Evolutionary conservation across 495 filamentous ascomycete species (phyloP), one percentile per base, ranked within the genome.

Genomic region (Penicillium argentinense): DNA sequence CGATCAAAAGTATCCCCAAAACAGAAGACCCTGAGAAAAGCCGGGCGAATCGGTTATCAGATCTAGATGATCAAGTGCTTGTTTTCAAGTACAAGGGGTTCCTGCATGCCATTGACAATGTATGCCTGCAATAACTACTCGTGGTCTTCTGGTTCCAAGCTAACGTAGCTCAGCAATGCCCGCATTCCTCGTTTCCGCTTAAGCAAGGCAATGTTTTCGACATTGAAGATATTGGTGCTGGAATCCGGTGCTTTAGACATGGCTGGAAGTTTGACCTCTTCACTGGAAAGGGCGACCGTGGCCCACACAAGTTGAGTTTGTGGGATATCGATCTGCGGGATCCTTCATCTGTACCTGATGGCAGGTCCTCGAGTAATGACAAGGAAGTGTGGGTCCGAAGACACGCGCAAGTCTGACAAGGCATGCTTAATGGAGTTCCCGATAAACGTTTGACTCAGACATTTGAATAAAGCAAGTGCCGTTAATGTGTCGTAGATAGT

Each of bases 211-310:
- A 41, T 9, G 67, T 74, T 12, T 77, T 77, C 45, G 75, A 78
- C 39, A 78, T 78, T 34, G 75, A 78, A 47, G 75, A 78, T 43
- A 72, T 78, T 32, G 75, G 75, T n/a, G 60, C 70, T 4, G 75
- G 75, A 0, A 61, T 78, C 14, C 70, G 64, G 13, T 78, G 75
- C 26, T 71, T 73, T 8, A 73, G 76, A 53, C 75, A 78, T 54
- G 64, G 65, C n/a, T 78, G 75, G 75, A 72, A 68, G 2, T 78
- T 78, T 57, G 75, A 78, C 48, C 52, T 78, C 21, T 73, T 72
- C 37, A 66, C 71, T 0, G 75, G 75, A 13, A 51, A 53, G 45
- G 59, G 65, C 9, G 75, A 78, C 39, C 58, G 69, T 4, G 70
- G 63, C 6, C 71, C 51, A 27, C 75, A 78, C 43, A 65, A 57